These are phyloP conservation scores for Dactylellina parvicollis DNA, from an alignment of 2,329 filamentous ascomycete genomes.

Conservation along the genomic window DNA sequence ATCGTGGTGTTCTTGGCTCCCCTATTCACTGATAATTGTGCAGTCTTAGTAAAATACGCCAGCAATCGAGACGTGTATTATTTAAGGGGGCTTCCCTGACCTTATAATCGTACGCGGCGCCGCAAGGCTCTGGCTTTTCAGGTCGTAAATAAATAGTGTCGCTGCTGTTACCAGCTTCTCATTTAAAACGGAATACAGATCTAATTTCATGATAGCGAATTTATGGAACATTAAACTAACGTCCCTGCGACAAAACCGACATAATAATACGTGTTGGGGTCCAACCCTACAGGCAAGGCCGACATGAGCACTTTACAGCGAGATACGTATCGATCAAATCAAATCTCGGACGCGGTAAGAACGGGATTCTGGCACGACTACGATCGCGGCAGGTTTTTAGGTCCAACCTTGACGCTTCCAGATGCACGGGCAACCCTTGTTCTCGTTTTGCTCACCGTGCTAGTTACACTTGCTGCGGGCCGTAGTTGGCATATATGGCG, in stretches of 20 bases:
- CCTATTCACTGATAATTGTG: not conserved
- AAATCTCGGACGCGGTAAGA: slow-evolving; percentile 23
- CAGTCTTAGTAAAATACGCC: not conserved
- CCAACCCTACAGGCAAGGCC: not conserved
- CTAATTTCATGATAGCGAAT: not conserved
- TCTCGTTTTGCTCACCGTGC: slow-evolving; percentile 6
- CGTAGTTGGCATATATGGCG: slow-evolving; percentile 29
- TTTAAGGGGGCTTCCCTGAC: not conserved
- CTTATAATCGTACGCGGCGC: not conserved
- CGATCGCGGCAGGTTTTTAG: slow-evolving; percentile 8
- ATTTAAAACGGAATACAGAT: not conserved
- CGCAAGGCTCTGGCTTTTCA: not conserved
- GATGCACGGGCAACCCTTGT: slow-evolving; percentile 12
- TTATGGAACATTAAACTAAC: not conserved
- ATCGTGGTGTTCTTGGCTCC: not conserved
- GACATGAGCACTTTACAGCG: not conserved
- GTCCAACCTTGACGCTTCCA: slow-evolving; percentile 26
- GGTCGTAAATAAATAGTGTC: not conserved
- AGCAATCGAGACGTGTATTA: not conserved
- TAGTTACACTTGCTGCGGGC: slow-evolving; percentile 15
- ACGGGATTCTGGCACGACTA: slow-evolving; percentile 20
- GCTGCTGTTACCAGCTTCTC: not conserved
- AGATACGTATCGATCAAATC: not conserved
- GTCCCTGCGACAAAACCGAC: not conserved
- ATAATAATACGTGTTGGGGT: not conserved